Evolutionary conservation across 306 rosid genomes (phyloP).

Genomic region (Comarum palustre): DNA sequence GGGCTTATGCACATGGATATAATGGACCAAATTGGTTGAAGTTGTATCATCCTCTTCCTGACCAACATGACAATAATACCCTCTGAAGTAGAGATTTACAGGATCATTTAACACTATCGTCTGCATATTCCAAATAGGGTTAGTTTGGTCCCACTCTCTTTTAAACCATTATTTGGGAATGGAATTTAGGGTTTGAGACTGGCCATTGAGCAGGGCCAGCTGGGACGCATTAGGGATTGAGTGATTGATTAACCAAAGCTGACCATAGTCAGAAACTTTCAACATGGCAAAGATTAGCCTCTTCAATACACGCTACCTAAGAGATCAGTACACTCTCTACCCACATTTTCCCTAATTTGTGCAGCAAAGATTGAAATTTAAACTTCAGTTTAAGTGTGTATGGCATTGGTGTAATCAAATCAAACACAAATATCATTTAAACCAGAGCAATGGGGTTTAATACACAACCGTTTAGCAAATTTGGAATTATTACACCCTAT

Average conservation of each 20-base stretch:
- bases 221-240: slow-evolving; percentile 29
- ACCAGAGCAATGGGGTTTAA: neutral
- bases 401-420: neutral
- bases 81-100: neutral
- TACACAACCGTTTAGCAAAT: neutral
- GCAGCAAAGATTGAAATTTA: neutral
- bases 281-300: slow-evolving; percentile 5
- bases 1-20: slow-evolving; percentile 4
- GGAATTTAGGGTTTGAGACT: slow-evolving; percentile 19
- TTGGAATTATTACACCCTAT: neutral
- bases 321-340: neutral
- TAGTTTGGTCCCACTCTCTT: slow-evolving; percentile 25
- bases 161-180: slow-evolving; percentile 1
- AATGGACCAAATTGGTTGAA: slow-evolving; percentile 11
- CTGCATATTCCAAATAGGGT: neutral
- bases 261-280: slow-evolving; percentile 17
- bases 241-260: slow-evolving; percentile 20
- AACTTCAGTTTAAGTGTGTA: neutral
- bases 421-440: neutral
- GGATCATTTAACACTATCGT: slow-evolving; percentile 1
- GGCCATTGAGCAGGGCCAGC: slow-evolving; percentile 41
- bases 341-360: neutral
- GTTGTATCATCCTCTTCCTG: slow-evolving; percentile 7
- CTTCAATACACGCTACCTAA: neutral
- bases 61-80: slow-evolving; percentile 28